These are phyloP conservation scores for Trichoderma polysporum DNA, from an alignment of 2,329 filamentous ascomycete species.

Conservation along the genomic window DNA sequence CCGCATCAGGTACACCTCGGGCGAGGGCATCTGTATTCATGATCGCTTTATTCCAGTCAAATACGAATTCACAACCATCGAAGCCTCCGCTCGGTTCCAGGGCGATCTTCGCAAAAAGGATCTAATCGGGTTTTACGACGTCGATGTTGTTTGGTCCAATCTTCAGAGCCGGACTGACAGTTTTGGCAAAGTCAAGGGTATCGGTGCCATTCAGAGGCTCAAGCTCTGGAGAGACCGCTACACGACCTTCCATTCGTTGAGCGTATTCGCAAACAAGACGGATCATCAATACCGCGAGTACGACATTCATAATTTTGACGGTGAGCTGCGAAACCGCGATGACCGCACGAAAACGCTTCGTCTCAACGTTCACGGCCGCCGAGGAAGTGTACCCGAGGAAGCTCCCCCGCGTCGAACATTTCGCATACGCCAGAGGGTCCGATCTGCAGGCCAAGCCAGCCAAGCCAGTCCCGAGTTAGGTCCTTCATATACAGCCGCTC, in stretches of 20 bases:
- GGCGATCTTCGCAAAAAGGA: conserved; percentile 49
- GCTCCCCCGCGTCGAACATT: conserved; percentile 40
- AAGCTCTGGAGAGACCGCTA: conserved; percentile 53
- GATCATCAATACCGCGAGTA: conserved; percentile 50
- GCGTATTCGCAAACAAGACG: conserved; percentile 48
- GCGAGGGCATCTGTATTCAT: conserved; percentile 47
- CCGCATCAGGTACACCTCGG: conserved; percentile 48
- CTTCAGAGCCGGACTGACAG: conserved; percentile 48
- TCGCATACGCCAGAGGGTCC: conserved; percentile 42
- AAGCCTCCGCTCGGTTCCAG: conserved; percentile 49
- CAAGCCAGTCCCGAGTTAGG: conserved; percentile 26
- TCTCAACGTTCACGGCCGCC: conserved; percentile 42
- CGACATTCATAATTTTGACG: conserved; percentile 48
- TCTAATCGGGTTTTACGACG: conserved; percentile 51
- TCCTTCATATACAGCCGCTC: conserved; percentile 25
- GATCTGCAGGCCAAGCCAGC: conserved; percentile 32
- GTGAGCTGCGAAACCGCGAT: conserved; percentile 46
- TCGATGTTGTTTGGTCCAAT: conserved; percentile 54
- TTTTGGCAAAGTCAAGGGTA: conserved; percentile 50
- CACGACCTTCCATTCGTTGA: conserved; percentile 48
- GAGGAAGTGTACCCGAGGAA: conserved; percentile 42
- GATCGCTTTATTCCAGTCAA: conserved; percentile 49
- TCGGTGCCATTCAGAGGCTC: conserved; percentile 52
- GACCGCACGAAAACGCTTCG: conserved; percentile 47
- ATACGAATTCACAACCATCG: conserved; percentile 52